Base-by-base conservation (phyloP, 257 asterid genomes). In the Paraleonurus japonicus region DNA sequence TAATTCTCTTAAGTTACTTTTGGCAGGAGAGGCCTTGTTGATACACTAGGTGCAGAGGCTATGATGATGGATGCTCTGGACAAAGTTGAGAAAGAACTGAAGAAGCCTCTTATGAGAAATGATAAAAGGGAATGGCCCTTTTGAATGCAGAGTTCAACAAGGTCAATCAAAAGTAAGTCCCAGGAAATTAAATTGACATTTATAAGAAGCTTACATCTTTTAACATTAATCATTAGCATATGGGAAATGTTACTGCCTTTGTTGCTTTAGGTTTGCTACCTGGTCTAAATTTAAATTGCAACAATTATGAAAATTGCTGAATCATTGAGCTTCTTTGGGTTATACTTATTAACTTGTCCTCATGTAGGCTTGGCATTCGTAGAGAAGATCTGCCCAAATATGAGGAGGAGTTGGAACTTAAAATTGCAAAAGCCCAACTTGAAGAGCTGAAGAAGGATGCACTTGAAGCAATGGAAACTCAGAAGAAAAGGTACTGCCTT, bases 381-480 rank as follows among this genome's bases (percentile, higher is more conserved):
- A 83, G 35, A 67, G 88, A 89, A 72, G 96, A 91, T 22, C 77
- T 91, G 73, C 96, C 99, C 74, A 94, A 94, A 67, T 88, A 85
- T 10, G 97, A 94, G 81, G 95, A 94, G 72, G 79, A 89, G 72
- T 73, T 94, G 81, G 99, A 94, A 75, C 89, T 85, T 1, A 94
- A 91, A 73, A 81, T 94, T 51, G 95, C 99, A 1, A 91, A 89
- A 82, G 97, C 96, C 30, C 97, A 94, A 59, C 80, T 91, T 50
- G 95, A 86, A 75, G 96, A 89, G 77, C 80, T 94, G 84, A 83
- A 90, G 82, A 93, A 93, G 86, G 96, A 90, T 32, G 89, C 85
- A 33, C 2, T 80, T 63, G 97, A 94, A 74, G 99, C 97, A 71
- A 94, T 94, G 99, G 97, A 89, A 28, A 85, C 97, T 69, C 97